These are phyloP conservation scores for Micromonas pusilla DNA, from an alignment of 139 green algal species.

Conservation along the genomic window DNA sequence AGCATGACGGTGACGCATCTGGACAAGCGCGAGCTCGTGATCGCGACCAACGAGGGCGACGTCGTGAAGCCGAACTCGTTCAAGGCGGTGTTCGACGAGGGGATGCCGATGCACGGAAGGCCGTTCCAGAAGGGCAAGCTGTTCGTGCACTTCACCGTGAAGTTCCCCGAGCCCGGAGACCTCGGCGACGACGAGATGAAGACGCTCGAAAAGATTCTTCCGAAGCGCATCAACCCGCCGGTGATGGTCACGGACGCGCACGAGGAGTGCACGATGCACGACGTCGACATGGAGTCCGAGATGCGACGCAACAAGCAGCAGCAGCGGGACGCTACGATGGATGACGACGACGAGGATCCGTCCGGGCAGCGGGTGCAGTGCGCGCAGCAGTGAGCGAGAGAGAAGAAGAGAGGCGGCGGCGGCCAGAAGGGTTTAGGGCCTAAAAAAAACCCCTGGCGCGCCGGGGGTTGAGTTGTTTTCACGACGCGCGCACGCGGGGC, in stretches of 20 bases:
- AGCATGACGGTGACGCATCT: conserved; percentile 78
- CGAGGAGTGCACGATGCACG: conserved; percentile 61
- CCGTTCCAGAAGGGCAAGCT: conserved; percentile 68
- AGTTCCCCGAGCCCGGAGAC: conserved; percentile 69
- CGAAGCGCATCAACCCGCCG: conserved; percentile 13
- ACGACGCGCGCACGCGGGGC: no score
- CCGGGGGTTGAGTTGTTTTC: no score
- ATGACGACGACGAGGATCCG: conserved; percentile 81
- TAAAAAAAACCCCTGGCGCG: no score
- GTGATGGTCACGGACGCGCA: conserved; percentile 67
- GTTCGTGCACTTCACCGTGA: conserved; percentile 47
- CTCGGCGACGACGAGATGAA: conserved; percentile 31
- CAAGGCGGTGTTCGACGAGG: conserved; percentile 74
- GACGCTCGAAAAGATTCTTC: conserved; percentile 36
- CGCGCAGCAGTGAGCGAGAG: conserved; percentile 95
- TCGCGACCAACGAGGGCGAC: conserved; percentile 56
- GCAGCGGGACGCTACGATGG: conserved; percentile 40
- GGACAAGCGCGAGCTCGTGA: conserved; percentile 72
- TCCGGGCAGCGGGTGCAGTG: conserved; percentile 82
- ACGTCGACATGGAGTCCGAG: conserved; percentile 83
- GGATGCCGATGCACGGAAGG: conserved; percentile 85
- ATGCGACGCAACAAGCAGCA: conserved; percentile 60
- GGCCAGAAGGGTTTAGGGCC: no score
- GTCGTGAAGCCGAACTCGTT: conserved; percentile 77
- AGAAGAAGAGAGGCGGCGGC: no score